A percentile compares a stretch with the other conserved stretches of the same genome.
Conservation (phyloP, 768 basidiomycete species). For the Xerocomellus dryophilus region DNA sequence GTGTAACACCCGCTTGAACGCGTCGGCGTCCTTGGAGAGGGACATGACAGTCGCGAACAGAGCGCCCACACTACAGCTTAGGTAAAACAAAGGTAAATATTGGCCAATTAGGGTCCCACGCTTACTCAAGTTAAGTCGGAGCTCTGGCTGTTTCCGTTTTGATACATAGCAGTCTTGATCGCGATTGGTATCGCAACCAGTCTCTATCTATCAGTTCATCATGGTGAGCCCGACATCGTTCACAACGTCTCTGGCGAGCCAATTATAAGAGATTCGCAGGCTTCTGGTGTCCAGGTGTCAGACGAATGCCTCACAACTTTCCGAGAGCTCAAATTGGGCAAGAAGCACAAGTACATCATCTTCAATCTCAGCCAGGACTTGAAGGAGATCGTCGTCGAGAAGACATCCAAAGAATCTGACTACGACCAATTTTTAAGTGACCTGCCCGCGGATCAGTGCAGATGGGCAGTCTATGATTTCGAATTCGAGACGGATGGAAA, state of each 20-base stretch:
- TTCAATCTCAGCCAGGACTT: conserved; percentile 57
- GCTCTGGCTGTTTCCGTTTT: conserved; percentile 11
- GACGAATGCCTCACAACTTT: conserved; percentile 41
- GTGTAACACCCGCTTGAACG: conserved; percentile 63
- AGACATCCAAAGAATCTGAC: conserved; percentile 44
- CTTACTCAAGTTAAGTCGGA: conserved; percentile 31
- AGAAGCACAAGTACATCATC: conserved; percentile 84
- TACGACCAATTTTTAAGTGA: conserved; percentile 75
- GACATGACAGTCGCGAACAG: conserved; percentile 44
- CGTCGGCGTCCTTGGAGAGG: conserved; percentile 65
- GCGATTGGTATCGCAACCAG: conserved; percentile 26
- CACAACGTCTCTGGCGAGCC: background rate
- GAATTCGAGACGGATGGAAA: conserved; percentile 73
- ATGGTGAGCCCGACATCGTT: conserved; percentile 27
- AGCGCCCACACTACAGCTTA: no score
- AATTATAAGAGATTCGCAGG: conserved; percentile 11
- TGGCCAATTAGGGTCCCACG: background rate
- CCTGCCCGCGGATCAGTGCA: conserved; percentile 69
- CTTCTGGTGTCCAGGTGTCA: conserved; percentile 48
- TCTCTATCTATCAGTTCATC: conserved; percentile 22
- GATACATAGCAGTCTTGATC: conserved; percentile 12
- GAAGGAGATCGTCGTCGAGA: conserved; percentile 75
- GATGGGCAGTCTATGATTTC: conserved; percentile 92
- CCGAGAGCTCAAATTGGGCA: conserved; percentile 23
- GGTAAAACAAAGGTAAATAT: no score